Base-by-base conservation (phyloP, 768 basidiomycete species). In the Hygrophoropsis aurantiaca region DNA sequence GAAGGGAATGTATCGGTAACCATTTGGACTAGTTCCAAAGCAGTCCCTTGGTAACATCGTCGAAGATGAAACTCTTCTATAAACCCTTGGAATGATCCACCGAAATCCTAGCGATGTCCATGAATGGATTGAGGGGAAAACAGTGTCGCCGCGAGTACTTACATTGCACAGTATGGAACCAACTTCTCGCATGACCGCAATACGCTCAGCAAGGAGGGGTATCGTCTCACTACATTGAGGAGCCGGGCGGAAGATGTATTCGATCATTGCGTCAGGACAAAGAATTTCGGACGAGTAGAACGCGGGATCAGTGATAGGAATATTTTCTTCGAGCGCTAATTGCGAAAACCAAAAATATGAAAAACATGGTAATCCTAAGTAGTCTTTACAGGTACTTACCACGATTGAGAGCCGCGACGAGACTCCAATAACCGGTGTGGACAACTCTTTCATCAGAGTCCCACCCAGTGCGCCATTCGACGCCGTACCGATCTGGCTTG, bases 371-470 rank as follows among this genome's bases (percentile, higher is more conserved):
- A 30, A 49, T n/a, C n/a, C n/a, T n/a, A n/a, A n/a, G n/a, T n/a
- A n/a, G n/a, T n/a, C n/a, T n/a, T n/a, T n/a, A n/a, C n/a, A 40
- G 23, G 21, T 21, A 52, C 70, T 33, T 52, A 89, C 90, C 91
- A 75, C 85, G 72, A 60, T 93, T 81, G n/a, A 94, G 60, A 2
- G 89, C 81, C 25, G 93, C 90, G 8, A 92, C 81, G 5, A 94
- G 71, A 51, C 85, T 87, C 88, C 90, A 91, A 58, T 95, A 95
- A 0, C 92, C 92, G 0, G 87, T 91, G 64, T 81, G 84, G 19
- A 85, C 69, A 32, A 69, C 73, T 35, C 51, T 72, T n/a, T 68
- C 65, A 5, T 74, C 61, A n/a, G 66, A 70, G 11, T 66, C 68
- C 87, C 90, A 91, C 1, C 82, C 79, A 7, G 74, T 65, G 43